Conservation (phyloP, 2,329 filamentous ascomycete genomes). For the Curvularia hawaiiensis region DNA sequence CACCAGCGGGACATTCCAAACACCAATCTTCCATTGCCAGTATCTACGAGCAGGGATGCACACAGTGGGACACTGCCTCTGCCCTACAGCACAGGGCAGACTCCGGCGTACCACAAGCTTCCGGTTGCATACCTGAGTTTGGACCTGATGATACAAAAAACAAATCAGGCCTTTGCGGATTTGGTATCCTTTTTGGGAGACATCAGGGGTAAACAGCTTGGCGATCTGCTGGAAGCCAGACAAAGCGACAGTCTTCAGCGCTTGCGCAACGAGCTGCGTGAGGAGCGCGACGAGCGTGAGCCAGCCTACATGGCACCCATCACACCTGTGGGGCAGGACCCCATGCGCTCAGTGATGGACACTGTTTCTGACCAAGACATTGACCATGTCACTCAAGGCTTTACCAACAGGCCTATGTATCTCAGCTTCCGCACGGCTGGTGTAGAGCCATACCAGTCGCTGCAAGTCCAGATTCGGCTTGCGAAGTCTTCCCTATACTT, state of each 20-base stretch:
- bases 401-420: slow-evolving; percentile 47
- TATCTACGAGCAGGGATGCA: slow-evolving; percentile 23
- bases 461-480: slow-evolving; percentile 43
- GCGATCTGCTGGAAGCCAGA: slow-evolving; percentile 50
- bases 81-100: slow-evolving; percentile 31
- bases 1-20: slow-evolving; percentile 27
- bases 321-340: slow-evolving; percentile 50
- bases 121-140: slow-evolving; percentile 53
- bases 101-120: slow-evolving; percentile 35
- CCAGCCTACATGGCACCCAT: slow-evolving; percentile 59
- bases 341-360: slow-evolving; percentile 48
- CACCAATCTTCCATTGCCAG: slow-evolving; percentile 19
- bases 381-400: slow-evolving; percentile 52
- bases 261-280: slow-evolving; percentile 52
- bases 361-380: slow-evolving; percentile 50
- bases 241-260: slow-evolving; percentile 51
- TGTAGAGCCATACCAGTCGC: slow-evolving; percentile 41
- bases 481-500: slow-evolving; percentile 55
- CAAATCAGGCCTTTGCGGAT: slow-evolving; percentile 52
- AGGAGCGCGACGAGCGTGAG: slow-evolving; percentile 55
- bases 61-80: slow-evolving; percentile 19
- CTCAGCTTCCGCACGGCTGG: slow-evolving; percentile 47
- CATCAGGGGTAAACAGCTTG: slow-evolving; percentile 47
- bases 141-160: slow-evolving; percentile 54
- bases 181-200: slow-evolving; percentile 49